Percentiles rank a stretch among this genome's conserved stretches.
These are phyloP conservation scores for Toxicodendron radicans DNA, from an alignment of 345 rosid genomes.

Conservation along the genomic window DNA sequence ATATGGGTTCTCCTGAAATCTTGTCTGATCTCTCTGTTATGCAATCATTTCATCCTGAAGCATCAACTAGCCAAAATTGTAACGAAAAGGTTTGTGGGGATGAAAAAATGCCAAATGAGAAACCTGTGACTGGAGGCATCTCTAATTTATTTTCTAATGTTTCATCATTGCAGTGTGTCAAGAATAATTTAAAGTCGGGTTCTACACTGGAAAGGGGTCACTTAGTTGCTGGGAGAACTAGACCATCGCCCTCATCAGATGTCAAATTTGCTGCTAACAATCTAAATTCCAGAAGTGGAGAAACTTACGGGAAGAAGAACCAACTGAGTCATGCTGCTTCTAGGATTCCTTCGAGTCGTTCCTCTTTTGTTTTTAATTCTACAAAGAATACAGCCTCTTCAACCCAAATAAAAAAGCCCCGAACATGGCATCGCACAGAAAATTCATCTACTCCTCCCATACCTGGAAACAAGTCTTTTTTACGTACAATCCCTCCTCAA, in stretches of 20 bases:
- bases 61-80: slow-evolving; percentile 27
- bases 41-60: slow-evolving; percentile 27
- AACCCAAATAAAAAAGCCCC: slow-evolving; percentile 44
- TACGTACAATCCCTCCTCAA: slow-evolving; percentile 37
- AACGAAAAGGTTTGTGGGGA: slow-evolving; percentile 32
- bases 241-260: slow-evolving; percentile 31
- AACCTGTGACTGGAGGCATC: slow-evolving; percentile 28
- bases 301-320: slow-evolving; percentile 42
- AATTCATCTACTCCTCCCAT: slow-evolving; percentile 32
- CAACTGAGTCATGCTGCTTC: slow-evolving; percentile 38
- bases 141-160: slow-evolving; percentile 30
- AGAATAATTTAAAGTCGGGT: slow-evolving; percentile 26
- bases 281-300: slow-evolving; percentile 31
- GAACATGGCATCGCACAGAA: slow-evolving; percentile 75
- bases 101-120: slow-evolving; percentile 33
- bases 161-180: slow-evolving; percentile 30
- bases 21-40: slow-evolving; percentile 23
- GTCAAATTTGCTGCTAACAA: slow-evolving; percentile 27
- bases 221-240: slow-evolving; percentile 30
- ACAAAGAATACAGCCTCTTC: slow-evolving; percentile 50
- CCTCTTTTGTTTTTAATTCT: slow-evolving; percentile 43
- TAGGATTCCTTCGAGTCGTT: slow-evolving; percentile 37
- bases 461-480: slow-evolving; percentile 42
- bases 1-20: slow-evolving; percentile 41
- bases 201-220: slow-evolving; percentile 30